Evolutionary conservation across 305 asterid genomes (phyloP).

Genomic region (Fraxinus albicans): DNA sequence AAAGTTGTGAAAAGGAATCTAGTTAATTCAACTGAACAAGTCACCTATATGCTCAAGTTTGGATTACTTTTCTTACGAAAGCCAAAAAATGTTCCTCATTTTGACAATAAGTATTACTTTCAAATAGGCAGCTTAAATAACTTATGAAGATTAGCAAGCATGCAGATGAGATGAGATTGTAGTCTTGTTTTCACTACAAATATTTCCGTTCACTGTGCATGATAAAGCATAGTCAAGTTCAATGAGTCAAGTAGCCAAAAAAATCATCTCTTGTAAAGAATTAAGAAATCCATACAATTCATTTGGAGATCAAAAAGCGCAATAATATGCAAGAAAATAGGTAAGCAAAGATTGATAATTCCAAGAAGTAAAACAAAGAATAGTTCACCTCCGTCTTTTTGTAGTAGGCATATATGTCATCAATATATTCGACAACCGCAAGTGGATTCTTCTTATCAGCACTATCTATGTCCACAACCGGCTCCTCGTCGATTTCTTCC

Average conservation of each 20-base stretch:
- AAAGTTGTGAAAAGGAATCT: too few species aligned
- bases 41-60: background rate
- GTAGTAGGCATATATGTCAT: slow-evolving; percentile 51
- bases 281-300: background rate
- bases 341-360: background rate
- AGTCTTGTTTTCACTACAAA: background rate
- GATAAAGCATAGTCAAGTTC: background rate
- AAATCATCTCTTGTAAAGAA: background rate
- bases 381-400: slow-evolving; percentile 51
- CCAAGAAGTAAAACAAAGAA: background rate
- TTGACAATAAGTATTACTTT: background rate
- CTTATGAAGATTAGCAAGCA: background rate
- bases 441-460: slow-evolving; percentile 48
- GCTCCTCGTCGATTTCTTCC: slow-evolving; percentile 45
- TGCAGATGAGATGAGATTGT: background rate
- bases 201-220: background rate
- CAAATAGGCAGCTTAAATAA: background rate
- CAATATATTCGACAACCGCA: slow-evolving; percentile 61
- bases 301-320: background rate
- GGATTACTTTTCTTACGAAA: background rate
- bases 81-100: background rate
- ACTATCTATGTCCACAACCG: slow-evolving; percentile 47
- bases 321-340: background rate
- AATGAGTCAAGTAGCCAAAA: background rate
- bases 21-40: too few species aligned